phyloP scores from a whole-genome alignment of 2,329 filamentous ascomycete species.

The Pyricularia sp. region DNA sequence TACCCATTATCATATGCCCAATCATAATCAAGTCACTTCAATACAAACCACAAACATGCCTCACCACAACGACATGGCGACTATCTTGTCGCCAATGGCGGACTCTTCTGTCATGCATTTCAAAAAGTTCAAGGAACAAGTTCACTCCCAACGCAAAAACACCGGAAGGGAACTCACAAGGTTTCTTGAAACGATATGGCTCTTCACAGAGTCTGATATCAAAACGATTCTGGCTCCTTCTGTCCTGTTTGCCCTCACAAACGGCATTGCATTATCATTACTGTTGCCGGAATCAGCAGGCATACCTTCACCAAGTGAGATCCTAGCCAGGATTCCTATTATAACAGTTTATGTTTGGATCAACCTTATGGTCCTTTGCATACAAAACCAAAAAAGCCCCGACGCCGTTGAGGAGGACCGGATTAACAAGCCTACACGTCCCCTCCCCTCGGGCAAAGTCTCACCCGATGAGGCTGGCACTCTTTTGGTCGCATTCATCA shows the following conservation, averaged over 20 bases:
- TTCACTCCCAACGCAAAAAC: neutral
- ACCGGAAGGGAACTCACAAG: neutral
- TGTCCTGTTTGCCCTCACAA: constrained; percentile 6
- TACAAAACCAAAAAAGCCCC: constrained; percentile 8
- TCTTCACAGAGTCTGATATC: constrained; percentile 8
- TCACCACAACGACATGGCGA: neutral
- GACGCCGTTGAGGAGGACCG: constrained; percentile 8
- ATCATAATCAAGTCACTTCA: neutral
- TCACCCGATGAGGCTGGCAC: constrained; percentile 14
- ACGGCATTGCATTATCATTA: constrained; percentile 4
- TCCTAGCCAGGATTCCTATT: neutral
- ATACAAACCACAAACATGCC: neutral
- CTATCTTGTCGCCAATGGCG: neutral
- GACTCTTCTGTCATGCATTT: constrained; percentile 3
- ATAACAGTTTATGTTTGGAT: constrained; percentile 5
- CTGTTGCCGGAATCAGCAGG: neutral
- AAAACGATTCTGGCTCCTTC: constrained; percentile 8
- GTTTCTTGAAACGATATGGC: constrained; percentile 6
- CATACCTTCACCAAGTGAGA: neutral
- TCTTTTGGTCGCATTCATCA: constrained; percentile 4
- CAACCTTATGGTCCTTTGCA: constrained; percentile 6
- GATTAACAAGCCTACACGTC: constrained; percentile 11
- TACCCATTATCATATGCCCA: neutral
- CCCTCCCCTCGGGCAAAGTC: constrained; percentile 16
- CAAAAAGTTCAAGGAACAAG: constrained; percentile 1